Evolutionary conservation across 2,329 filamentous ascomycete genomes (phyloP), one percentile per base, ranked within the genome.

Genomic region (Lachnellula suecica): DNA sequence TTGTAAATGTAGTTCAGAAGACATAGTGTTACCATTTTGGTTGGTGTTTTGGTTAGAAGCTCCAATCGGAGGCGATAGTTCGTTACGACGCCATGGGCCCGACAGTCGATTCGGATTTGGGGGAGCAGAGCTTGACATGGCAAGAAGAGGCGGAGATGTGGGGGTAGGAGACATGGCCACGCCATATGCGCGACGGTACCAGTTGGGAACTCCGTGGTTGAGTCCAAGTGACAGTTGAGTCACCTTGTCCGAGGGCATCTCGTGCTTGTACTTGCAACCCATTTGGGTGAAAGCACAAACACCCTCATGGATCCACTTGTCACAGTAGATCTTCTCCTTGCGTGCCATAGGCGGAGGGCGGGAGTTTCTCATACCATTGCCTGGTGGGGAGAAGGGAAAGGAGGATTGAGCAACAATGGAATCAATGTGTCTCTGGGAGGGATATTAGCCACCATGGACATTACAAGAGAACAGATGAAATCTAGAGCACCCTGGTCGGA

Each of bases 221-320:
- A 96, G 79, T 0, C 92, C 92, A 2, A 96, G 77, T 6, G 79
- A 75, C 40, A 81, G 73, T 61, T 95, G 82, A 1, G 84, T 88
- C 0, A 76, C 73, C 46, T 76, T 76, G 58, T 91, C 84, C 23
- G 74, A 70, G 0, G 92, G 92, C 88, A 96, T 96, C 68, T 94
- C 89, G 68, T 96, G 92, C 72, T 91, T 93, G 75, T 85, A 96
- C 59, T 86, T 84, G 73, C 92, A 96, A 0, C 92, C 91, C 65
- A 92, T 86, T 68, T 95, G 89, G 3, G 81, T 85, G 68, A 90
- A 97, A 56, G 88, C 88, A 68, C 92, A 97, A 40, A 89, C 83
- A 19, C 91, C 91, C 53, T 88, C 86, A 62, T 89, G 85, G 49
- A 96, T 86, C 91, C 91, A 97, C 70, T 93, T 90, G 53, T 91